Percentiles rank a stretch among this genome's conserved stretches.
Conservation (phyloP, 345 rosid species). For the Raphanus raphanistrum region DNA sequence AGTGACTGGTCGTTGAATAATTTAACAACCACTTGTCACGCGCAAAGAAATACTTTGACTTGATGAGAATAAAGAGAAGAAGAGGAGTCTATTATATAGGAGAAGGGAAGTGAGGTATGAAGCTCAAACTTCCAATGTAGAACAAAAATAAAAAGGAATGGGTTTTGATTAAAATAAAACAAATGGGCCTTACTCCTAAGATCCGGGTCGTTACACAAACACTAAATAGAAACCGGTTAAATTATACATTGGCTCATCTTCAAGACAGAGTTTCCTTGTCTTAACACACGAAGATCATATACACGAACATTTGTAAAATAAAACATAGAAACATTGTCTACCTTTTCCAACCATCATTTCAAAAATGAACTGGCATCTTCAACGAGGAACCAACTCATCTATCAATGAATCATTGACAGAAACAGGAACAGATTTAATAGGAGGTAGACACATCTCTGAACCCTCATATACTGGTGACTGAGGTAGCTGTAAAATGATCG, state of each 20-base stretch:
- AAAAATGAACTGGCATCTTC: background rate
- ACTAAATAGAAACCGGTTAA: no score
- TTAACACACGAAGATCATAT: background rate
- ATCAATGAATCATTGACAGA: conserved; percentile 5
- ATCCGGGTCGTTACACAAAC: no score
- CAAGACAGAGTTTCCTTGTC: background rate
- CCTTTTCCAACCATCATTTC: background rate
- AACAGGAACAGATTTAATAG: background rate
- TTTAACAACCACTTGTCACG: no score
- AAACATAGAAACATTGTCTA: background rate
- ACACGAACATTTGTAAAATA: background rate
- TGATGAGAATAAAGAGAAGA: no score
- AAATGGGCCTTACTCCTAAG: no score
- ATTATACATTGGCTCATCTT: background rate
- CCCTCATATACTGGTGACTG: conserved; percentile 27
- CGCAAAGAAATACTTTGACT: no score
- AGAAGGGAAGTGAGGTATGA: no score
- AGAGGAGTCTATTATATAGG: no score
- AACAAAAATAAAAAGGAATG: no score
- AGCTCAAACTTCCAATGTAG: no score
- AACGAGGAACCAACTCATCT: conserved; percentile 18
- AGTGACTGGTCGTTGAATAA: no score
- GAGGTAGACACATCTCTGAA: conserved; percentile 6
- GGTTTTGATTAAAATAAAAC: no score
- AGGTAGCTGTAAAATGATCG: conserved; percentile 35